Base-by-base conservation (phyloP, 805 yeast genomes). In the Candida sonorensis region DNA sequence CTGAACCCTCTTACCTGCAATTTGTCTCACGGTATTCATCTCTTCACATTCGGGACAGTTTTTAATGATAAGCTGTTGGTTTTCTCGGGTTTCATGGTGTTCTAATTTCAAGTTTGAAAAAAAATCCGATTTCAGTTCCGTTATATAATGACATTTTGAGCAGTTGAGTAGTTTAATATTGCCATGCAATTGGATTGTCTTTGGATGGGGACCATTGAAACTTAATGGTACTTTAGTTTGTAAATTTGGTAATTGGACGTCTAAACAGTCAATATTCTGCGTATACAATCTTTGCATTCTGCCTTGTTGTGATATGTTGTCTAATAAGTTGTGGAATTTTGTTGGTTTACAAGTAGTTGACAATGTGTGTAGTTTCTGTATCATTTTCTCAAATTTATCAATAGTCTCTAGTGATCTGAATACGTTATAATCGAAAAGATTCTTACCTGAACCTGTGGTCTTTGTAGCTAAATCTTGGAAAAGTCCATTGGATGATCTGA, bases 261-360 rank as follows among this genome's bases (percentile, higher is more conserved):
- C 96, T 30, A 87, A 62, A 29, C 86, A 74, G 57, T 87, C 96
- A 36, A 87, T 84, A 50, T 87, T 87, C 50, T 87, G 96, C 0
- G 95, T 84, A 53, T 87, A 87, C 35, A 87, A 64, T 44, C 95
- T 63, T 37, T 75, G 60, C 22, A 87, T 61, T 47, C 87, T 67
- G 22, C 76, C 76, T 36, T 77, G 77, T 12, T 61, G 62, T 18
- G 90, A 72, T 10, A 85, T 51, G 2, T 61, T 54, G 47, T 80
- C 66, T 33, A 87, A 57, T 54, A 80, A 66, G 28, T 62, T 57
- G 55, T 87, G 96, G 42, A 87, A 87, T 26, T 70, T 70, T 0
- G 96, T 81, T 2, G 94, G 88, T 29, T 61, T 45, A n/a, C 81
- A 75, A 11, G 55, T 50, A 29, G 58, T 50, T 15, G 85, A 72